Conservation (phyloP, 2,329 filamentous ascomycete genomes). For the Malbranchea cinnamomea region DNA sequence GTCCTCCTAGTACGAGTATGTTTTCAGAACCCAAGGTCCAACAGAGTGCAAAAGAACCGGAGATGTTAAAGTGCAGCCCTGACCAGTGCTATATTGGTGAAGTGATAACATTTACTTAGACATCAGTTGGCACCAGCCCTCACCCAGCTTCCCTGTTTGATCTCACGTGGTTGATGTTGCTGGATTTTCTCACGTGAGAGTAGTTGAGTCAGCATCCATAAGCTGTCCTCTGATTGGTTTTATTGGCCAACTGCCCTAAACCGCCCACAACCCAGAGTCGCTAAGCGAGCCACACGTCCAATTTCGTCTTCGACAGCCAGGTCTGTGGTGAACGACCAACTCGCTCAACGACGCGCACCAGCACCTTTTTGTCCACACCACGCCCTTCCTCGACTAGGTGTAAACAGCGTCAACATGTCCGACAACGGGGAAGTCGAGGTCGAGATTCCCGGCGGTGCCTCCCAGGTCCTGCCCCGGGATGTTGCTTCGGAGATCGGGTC, state of each 20-base stretch:
- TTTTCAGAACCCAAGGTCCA: no score
- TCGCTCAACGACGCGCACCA: slow-evolving; percentile 17
- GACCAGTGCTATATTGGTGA: no score
- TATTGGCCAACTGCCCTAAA: slow-evolving; percentile 19
- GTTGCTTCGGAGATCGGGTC: slow-evolving; percentile 76
- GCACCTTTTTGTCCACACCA: slow-evolving; percentile 19
- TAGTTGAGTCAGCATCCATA: no score
- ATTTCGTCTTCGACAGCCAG: slow-evolving; percentile 22
- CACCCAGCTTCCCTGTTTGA: no score
- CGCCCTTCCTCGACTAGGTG: slow-evolving; percentile 24
- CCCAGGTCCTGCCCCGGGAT: slow-evolving; percentile 82
- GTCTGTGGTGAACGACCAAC: slow-evolving; percentile 17
- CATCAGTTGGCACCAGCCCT: no score
- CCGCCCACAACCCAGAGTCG: slow-evolving; percentile 20
- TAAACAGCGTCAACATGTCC: slow-evolving; percentile 57
- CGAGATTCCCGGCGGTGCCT: slow-evolving; percentile 54
- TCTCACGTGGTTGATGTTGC: no score
- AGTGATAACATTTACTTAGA: no score
- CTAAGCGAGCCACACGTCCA: slow-evolving; percentile 30
- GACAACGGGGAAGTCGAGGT: slow-evolving; percentile 90
- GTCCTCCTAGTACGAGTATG: no score
- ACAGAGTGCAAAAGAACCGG: no score
- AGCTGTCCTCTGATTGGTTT: slow-evolving; percentile 12
- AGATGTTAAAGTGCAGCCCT: no score
- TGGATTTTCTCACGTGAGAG: no score